phyloP scores from a whole-genome alignment of 1,284 basidiomycete species.

The Pterulicium gracile region DNA sequence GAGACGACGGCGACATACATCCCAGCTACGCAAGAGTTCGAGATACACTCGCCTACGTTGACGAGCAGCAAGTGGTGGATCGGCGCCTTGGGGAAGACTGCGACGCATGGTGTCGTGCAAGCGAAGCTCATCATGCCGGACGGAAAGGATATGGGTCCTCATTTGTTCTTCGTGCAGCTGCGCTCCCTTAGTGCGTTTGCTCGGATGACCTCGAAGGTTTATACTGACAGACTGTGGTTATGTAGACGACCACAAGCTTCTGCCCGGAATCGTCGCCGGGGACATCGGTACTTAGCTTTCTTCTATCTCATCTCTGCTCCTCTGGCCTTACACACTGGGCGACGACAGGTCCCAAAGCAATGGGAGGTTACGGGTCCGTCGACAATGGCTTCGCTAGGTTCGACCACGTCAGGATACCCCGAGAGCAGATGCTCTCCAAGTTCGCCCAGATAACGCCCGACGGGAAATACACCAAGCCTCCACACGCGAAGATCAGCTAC shows the following conservation, averaged over 20 bases:
- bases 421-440: conserved; percentile 65
- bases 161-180: conserved; percentile 68
- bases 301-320: neutral
- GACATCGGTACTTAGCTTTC: conserved; percentile 51
- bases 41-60: conserved; percentile 67
- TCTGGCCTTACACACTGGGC: neutral
- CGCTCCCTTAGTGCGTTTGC: too few relatives aligned
- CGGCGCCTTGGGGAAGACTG: conserved; percentile 59
- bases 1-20: conserved; percentile 77
- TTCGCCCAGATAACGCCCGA: conserved; percentile 63
- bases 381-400: conserved; percentile 73
- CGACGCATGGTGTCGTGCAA: conserved; percentile 73
- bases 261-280: conserved; percentile 62
- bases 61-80: conserved; percentile 84
- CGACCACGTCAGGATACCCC: conserved; percentile 61
- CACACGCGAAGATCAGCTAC: conserved; percentile 67
- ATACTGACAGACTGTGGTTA: too few relatives aligned
- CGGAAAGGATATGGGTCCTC: conserved; percentile 60
- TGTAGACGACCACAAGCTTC: conserved; percentile 46
- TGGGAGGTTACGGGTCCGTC: conserved; percentile 35
- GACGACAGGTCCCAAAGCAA: conserved; percentile 52
- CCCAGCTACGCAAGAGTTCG: conserved; percentile 56
- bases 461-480: conserved; percentile 59
- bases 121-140: conserved; percentile 61
- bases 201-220: too few relatives aligned